A percentile compares a stretch with the other conserved stretches of the same genome.
Conservation (phyloP, 768 basidiomycete genomes). For the Pluteus cervinus region DNA sequence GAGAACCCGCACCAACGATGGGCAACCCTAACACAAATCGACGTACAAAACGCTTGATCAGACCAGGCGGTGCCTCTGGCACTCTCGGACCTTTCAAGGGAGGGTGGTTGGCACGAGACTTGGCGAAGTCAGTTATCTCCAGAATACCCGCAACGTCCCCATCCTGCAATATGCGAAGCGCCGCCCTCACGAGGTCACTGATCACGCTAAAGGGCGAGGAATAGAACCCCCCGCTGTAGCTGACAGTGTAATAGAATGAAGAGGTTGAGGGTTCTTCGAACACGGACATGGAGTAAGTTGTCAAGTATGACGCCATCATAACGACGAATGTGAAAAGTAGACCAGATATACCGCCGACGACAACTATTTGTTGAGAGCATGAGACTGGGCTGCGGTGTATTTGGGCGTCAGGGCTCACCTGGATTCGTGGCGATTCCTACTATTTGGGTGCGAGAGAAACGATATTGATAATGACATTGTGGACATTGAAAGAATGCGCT, state of each 20-base stretch:
- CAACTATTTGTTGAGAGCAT: constrained; percentile 33
- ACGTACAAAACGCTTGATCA: constrained; percentile 52
- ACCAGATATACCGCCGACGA: constrained; percentile 55
- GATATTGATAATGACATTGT: constrained; percentile 74
- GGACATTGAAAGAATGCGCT: constrained; percentile 76
- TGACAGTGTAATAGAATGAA: constrained; percentile 36
- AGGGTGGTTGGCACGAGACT: constrained; percentile 11
- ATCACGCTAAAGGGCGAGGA: constrained; percentile 54
- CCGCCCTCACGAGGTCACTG: constrained; percentile 55
- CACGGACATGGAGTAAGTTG: constrained; percentile 56
- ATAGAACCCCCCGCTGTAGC: too few species aligned
- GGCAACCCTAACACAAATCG: constrained; percentile 78
- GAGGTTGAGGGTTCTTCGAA: constrained; percentile 49
- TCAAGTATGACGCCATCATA: constrained; percentile 63
- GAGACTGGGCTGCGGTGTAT: constrained; percentile 3
- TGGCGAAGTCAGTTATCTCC: constrained; percentile 23
- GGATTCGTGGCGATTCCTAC: constrained; percentile 76
- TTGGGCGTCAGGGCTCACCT: constrained; percentile 41
- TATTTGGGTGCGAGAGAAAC: constrained; percentile 65
- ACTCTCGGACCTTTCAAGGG: constrained; percentile 18
- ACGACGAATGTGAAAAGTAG: constrained; percentile 61
- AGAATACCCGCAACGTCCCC: constrained; percentile 38
- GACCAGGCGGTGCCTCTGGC: too few species aligned
- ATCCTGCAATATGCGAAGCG: constrained; percentile 56
- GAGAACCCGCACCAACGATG: constrained; percentile 68